phyloP scores from a whole-genome alignment of 2,329 filamentous ascomycete species.

The Chrysoporthe cubensis region DNA sequence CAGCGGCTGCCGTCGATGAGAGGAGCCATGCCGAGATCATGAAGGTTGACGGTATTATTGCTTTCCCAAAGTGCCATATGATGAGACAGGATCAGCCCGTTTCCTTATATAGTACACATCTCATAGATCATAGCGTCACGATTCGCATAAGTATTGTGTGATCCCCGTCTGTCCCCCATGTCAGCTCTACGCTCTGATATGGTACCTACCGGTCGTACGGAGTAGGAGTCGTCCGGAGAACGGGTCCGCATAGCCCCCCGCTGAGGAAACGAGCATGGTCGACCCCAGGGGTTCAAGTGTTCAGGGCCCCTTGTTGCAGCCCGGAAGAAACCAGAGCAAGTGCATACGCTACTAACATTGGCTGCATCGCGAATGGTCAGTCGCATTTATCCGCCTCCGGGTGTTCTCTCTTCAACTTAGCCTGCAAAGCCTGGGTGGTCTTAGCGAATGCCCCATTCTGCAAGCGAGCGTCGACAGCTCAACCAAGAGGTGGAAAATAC shows the following conservation, averaged over 20 bases:
- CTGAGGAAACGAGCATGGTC: neutral
- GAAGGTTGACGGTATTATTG: neutral
- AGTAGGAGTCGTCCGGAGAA: neutral
- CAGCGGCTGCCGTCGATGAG: constrained; percentile 6
- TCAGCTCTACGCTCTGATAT: no score
- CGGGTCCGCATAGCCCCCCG: constrained; percentile 4
- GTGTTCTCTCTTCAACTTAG: constrained; percentile 12
- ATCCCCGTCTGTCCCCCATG: neutral
- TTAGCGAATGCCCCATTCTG: neutral
- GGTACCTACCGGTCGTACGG: constrained; percentile 17
- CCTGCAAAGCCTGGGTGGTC: neutral
- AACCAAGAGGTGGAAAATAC: constrained; percentile 1
- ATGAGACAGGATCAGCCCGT: neutral
- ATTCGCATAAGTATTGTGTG: neutral
- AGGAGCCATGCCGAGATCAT: constrained; percentile 11
- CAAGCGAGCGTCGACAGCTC: neutral
- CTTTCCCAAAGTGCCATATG: neutral
- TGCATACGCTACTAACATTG: neutral
- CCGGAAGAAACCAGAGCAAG: neutral
- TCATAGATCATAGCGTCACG: neutral
- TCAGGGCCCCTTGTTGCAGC: neutral
- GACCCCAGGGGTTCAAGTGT: neutral
- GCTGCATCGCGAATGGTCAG: constrained; percentile 12
- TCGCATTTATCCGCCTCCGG: constrained; percentile 16
- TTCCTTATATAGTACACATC: neutral